phyloP scores from a whole-genome alignment of 2,329 filamentous ascomycete genomes.

The Sporothrix dimorphospora region DNA sequence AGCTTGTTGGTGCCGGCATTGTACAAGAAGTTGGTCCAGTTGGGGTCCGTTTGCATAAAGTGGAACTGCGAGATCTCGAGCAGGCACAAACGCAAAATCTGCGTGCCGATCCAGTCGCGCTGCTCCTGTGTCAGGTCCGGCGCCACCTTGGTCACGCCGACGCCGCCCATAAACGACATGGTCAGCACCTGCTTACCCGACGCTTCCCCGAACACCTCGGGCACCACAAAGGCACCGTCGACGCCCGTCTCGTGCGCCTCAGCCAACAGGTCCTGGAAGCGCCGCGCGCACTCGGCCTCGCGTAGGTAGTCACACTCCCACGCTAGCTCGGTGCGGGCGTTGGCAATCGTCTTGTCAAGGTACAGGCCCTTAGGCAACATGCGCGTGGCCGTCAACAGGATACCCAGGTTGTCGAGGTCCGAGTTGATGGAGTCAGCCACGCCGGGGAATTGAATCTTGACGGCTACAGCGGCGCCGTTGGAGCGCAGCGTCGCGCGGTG shows the following conservation, averaged over 20 bases:
- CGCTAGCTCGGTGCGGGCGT: slow-evolving; percentile 84
- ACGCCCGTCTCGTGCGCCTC: slow-evolving; percentile 36
- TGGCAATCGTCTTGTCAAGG: slow-evolving; percentile 95
- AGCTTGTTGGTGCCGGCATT: slow-evolving; percentile 72
- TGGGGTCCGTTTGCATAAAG: slow-evolving; percentile 99
- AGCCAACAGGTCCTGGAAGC: slow-evolving; percentile 77
- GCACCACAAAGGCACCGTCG: slow-evolving; percentile 71
- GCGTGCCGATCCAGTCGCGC: slow-evolving; percentile 93
- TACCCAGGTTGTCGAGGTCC: slow-evolving; percentile 88
- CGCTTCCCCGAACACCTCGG: slow-evolving; percentile 43
- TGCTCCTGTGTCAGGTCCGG: slow-evolving; percentile 76
- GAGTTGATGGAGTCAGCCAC: slow-evolving; percentile 96
- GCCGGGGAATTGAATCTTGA: slow-evolving; percentile 97
- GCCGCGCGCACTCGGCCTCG: slow-evolving; percentile 78
- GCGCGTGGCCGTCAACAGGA: slow-evolving; percentile 87
- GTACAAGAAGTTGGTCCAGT: slow-evolving; percentile 99
- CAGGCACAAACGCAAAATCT: slow-evolving; percentile 87
- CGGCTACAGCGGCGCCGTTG: slow-evolving; percentile 76
- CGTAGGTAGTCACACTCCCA: slow-evolving; percentile 98
- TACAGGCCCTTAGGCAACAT: slow-evolving; percentile 90
- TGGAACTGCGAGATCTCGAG: slow-evolving; percentile 92
- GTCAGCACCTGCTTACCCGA: slow-evolving; percentile 54
- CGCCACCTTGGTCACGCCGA: slow-evolving; percentile 77
- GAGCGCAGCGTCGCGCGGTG: slow-evolving; percentile 81
- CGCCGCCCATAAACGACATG: slow-evolving; percentile 87